phyloP scores from a whole-genome alignment of 2,329 filamentous ascomycete genomes.

The Fusarium succisae region DNA sequence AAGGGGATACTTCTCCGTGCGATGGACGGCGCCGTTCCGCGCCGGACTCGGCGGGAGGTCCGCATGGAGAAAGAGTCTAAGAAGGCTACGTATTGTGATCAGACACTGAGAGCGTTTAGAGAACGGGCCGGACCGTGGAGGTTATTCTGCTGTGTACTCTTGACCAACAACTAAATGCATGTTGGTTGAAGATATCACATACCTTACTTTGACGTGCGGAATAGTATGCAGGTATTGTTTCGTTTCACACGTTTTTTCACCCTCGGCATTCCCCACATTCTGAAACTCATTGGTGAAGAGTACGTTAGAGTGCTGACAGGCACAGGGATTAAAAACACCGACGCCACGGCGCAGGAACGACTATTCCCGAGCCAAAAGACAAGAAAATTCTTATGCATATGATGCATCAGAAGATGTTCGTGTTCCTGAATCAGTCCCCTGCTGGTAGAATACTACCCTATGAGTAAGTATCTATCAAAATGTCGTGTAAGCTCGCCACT shows the following conservation, averaged over 20 bases:
- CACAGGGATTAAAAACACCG: slow-evolving; percentile 5
- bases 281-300: neutral
- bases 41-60: neutral
- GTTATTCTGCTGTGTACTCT: neutral
- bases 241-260: neutral
- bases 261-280: slow-evolving; percentile 5
- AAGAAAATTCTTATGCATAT: neutral
- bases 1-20: slow-evolving; percentile 21
- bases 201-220: neutral
- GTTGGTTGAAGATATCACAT: neutral
- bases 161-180: neutral
- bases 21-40: slow-evolving; percentile 21
- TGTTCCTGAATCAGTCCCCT: neutral
- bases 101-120: neutral
- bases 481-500: neutral
- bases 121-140: slow-evolving; percentile 29
- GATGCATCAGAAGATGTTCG: neutral
- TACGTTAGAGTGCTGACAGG: slow-evolving; percentile 12
- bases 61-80: neutral
- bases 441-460: neutral
- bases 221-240: neutral
- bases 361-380: neutral
- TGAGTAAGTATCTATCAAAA: neutral
- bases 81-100: neutral
- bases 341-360: neutral